Evolutionary conservation across 164 flowering plant genomes (phyloP), one percentile per base, ranked within the genome.

Genomic region (Chloranthus sessilifolius): DNA sequence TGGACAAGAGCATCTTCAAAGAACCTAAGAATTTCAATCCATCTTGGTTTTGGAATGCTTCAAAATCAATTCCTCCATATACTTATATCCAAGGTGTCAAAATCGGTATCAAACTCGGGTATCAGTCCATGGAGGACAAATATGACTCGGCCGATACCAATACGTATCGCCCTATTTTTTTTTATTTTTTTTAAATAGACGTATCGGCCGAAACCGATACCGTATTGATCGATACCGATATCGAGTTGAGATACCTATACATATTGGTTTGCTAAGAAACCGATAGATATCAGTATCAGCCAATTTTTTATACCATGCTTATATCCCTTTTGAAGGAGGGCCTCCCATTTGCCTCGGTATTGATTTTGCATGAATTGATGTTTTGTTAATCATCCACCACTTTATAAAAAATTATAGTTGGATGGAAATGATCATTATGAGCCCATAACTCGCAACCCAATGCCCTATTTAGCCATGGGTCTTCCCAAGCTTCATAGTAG

Each of bases 271-370:
- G n/a, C n/a, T n/a, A n/a, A n/a, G n/a, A n/a, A n/a, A n/a, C n/a
- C n/a, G n/a, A n/a, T n/a, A n/a, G n/a, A n/a, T n/a, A n/a, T n/a
- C n/a, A n/a, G n/a, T n/a, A n/a, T n/a, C n/a, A n/a, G n/a, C n/a
- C n/a, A n/a, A n/a, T n/a, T n/a, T n/a, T n/a, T n/a, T n/a, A n/a
- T n/a, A n/a, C n/a, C n/a, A n/a, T 7, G 36, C 70, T 4, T 69
- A 53, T 42, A 34, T 69, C 7, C 61, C 67, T 23, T 69, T 69
- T 30, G 74, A 67, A 57, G 74, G 47, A 25, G 74, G 74, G 22
- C 60, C 47, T 5, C 47, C 59, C 19, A 35, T 36, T 4, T 70
- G 67, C 35, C 61, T 59, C 9, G 74, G 69, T 14, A 17, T 27
- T 4, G 74, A 70, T 7, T 69, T 61, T 50, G 66, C 67, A 5